Base-by-base conservation (phyloP, 2,329 filamentous ascomycete genomes). In the Didymellaceae sp. region DNA sequence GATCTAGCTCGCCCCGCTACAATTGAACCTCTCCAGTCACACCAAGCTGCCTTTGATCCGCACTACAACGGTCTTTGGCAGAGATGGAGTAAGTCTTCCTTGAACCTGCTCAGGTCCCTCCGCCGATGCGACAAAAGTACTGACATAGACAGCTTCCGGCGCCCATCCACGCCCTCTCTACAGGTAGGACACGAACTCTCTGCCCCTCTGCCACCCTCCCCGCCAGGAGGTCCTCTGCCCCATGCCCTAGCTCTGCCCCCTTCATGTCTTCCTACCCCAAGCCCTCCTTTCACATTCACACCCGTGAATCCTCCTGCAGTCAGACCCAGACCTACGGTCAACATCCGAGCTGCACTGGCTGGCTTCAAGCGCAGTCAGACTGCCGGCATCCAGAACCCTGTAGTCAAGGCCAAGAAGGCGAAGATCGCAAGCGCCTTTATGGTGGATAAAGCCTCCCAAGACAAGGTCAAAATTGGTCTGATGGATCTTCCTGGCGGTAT, bases 401-500 rank as follows among this genome's bases (percentile, higher is more conserved):
- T n/a, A n/a, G n/a, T n/a, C n/a, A n/a, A n/a, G n/a, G n/a, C n/a
- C n/a, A n/a, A n/a, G n/a, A n/a, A n/a, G n/a, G n/a, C n/a, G n/a
- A n/a, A n/a, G n/a, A n/a, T n/a, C n/a, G n/a, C n/a, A n/a, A n/a
- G n/a, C n/a, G n/a, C n/a, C n/a, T n/a, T n/a, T n/a, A n/a, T n/a
- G n/a, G n/a, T n/a, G n/a, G 11, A 22, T 1, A 4, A 10, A 4
- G 24, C 13, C 6, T 6, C n/a, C 11, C 5, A 14, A 14, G 20
- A 2, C 8, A 46, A 50, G 30, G 57, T 46, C 35, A n/a, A 38
- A 1, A 56, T 54, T 6, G 45, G 54, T 2, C 57, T 66, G 37
- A 42, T 65, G 47, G 55, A 65, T 8, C 55, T 66, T 1, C 63
- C 63, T 2, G 62, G 62, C 6, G 62, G 63, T 61, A 53, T n/a